phyloP scores from a whole-genome alignment of 164 flowering plant genomes.

The Annona squamosa region DNA sequence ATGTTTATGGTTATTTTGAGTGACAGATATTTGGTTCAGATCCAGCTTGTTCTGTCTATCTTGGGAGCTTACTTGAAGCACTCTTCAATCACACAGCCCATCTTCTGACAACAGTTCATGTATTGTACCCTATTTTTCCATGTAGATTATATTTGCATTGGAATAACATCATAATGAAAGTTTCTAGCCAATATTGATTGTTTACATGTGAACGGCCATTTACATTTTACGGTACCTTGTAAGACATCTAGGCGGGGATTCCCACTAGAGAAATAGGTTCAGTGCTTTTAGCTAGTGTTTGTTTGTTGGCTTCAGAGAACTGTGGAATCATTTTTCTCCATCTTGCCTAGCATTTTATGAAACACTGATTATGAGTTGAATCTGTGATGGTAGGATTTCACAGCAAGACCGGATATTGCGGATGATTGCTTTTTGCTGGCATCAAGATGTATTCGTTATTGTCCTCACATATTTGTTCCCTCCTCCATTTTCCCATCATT shows the following conservation, averaged over 20 bases:
- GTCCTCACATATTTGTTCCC: constrained; percentile 82
- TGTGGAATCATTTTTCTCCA: not conserved
- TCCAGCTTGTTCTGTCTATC: constrained; percentile 79
- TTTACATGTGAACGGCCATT: too few species aligned
- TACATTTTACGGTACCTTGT: not conserved
- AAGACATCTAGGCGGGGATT: not conserved
- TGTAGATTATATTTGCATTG: not conserved
- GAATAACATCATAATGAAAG: not conserved
- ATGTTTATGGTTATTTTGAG: constrained; percentile 8
- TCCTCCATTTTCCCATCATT: constrained; percentile 70
- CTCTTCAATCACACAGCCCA: constrained; percentile 80
- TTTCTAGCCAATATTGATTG: not conserved
- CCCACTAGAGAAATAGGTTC: too few species aligned
- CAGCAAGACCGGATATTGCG: constrained; percentile 90
- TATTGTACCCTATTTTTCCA: constrained; percentile 9
- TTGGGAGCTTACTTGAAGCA: constrained; percentile 65
- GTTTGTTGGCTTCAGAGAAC: not conserved
- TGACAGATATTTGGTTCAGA: constrained; percentile 96
- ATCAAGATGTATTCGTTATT: constrained; percentile 94
- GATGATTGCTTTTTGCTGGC: constrained; percentile 98
- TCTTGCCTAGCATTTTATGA: not conserved
- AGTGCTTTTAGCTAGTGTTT: not conserved
- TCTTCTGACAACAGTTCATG: constrained; percentile 73
- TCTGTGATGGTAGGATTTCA: constrained; percentile 60
- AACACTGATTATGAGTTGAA: constrained; percentile 1